Evolutionary conservation across 2,329 filamentous ascomycete genomes (phyloP).

Genomic region (Dactylonectria macrodidyma): DNA sequence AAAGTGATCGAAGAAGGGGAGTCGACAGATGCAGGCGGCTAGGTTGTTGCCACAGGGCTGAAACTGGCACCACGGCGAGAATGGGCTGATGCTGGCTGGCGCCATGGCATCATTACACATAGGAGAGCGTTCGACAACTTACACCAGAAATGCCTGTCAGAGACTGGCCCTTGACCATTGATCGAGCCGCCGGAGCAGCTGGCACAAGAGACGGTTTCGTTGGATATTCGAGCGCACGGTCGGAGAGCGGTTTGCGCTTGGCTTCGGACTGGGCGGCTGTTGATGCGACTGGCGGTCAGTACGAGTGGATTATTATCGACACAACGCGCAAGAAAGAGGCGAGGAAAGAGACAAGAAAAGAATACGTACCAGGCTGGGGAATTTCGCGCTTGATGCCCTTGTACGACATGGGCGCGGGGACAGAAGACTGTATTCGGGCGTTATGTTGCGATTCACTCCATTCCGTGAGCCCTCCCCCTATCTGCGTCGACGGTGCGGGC

Average conservation of each 20-base stretch:
- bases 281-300: conserved; percentile 36
- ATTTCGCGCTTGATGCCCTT: conserved; percentile 68
- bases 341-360: neutral
- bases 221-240: conserved; percentile 68
- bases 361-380: conserved; percentile 59
- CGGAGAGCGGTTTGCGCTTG: conserved; percentile 72
- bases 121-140: conserved; percentile 34
- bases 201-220: conserved; percentile 56
- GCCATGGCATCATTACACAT: conserved; percentile 21
- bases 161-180: conserved; percentile 62
- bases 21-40: conserved; percentile 26
- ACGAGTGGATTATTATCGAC: neutral
- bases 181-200: conserved; percentile 59
- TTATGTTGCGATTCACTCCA: conserved; percentile 75
- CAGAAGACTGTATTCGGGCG: conserved; percentile 61
- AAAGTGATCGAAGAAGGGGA: conserved; percentile 16
- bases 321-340: neutral
- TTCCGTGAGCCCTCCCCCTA: conserved; percentile 62
- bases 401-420: conserved; percentile 55
- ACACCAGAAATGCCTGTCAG: conserved; percentile 53
- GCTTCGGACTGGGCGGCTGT: conserved; percentile 68
- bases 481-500: conserved; percentile 48
- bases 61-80: conserved; percentile 22
- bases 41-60: conserved; percentile 19
- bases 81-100: conserved; percentile 25